phyloP scores from a whole-genome alignment of 192 early-diverging fungal genomes.

The Coemansia sp. region DNA sequence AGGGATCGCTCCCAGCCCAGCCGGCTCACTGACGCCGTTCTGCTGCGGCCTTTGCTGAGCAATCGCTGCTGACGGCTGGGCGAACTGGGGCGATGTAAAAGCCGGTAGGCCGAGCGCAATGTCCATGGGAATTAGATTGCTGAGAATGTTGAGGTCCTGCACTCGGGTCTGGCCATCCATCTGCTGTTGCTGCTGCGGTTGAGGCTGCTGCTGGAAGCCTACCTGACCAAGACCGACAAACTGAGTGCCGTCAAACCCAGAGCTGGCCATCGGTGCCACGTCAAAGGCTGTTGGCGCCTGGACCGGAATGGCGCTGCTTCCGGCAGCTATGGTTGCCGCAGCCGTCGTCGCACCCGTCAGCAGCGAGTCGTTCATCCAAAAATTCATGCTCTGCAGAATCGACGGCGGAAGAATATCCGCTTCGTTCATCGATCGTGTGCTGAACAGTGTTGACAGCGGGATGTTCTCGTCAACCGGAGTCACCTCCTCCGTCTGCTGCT shows the following conservation, averaged over 20 bases:
- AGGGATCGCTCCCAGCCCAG: background rate
- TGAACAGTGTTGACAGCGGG: constrained; percentile 45
- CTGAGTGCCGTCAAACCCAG: constrained; percentile 9
- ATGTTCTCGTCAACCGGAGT: constrained; percentile 35
- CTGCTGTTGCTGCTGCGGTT: constrained; percentile 1
- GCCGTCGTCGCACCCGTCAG: constrained; percentile 23
- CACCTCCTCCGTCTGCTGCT: constrained; percentile 6
- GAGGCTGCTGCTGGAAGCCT: constrained; percentile 8
- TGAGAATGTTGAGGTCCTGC: constrained; percentile 9
- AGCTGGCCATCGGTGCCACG: constrained; percentile 6
- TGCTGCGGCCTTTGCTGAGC: constrained; percentile 4
- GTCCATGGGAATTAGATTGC: constrained; percentile 48
- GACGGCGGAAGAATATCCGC: constrained; percentile 52
- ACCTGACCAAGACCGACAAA: background rate
- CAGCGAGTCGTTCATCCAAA: constrained; percentile 57
- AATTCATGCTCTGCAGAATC: constrained; percentile 54
- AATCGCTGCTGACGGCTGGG: background rate
- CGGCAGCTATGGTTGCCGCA: background rate
- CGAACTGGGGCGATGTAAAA: constrained; percentile 6
- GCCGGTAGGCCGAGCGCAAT: constrained; percentile 46
- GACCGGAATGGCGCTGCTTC: constrained; percentile 1
- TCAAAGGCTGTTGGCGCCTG: background rate
- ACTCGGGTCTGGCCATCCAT: constrained; percentile 7
- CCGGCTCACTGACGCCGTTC: background rate
- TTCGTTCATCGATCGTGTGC: constrained; percentile 44